Conservation (phyloP, 2,329 filamentous ascomycete species). For the Paecilomyces variotii region DNA sequence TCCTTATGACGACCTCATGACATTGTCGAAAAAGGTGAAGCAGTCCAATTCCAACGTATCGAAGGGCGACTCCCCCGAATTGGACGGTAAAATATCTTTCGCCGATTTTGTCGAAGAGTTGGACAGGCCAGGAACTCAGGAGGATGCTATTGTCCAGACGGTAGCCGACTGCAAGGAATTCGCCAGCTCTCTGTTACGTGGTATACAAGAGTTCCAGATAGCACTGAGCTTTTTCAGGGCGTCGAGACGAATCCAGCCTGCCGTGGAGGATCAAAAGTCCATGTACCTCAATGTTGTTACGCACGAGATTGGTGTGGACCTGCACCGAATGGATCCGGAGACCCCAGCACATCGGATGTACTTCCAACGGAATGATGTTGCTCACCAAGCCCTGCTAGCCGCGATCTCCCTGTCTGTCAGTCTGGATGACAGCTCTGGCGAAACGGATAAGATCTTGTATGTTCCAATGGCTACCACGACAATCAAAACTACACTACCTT, state of each 20-base stretch:
- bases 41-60: slow-evolving; percentile 26
- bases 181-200: slow-evolving; percentile 76
- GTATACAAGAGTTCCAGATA: slow-evolving; percentile 94
- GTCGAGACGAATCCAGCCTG: slow-evolving; percentile 66
- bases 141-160: slow-evolving; percentile 66
- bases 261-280: slow-evolving; percentile 60
- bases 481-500: slow-evolving; percentile 85
- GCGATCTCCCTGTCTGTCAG: slow-evolving; percentile 89
- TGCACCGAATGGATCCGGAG: slow-evolving; percentile 83
- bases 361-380: slow-evolving; percentile 84
- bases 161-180: slow-evolving; percentile 93
- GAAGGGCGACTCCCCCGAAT: slow-evolving; percentile 30
- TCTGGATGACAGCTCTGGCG: slow-evolving; percentile 79
- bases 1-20: slow-evolving; percentile 75
- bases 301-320: slow-evolving; percentile 91
- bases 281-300: slow-evolving; percentile 81
- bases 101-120: slow-evolving; percentile 68
- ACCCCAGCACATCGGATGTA: slow-evolving; percentile 98
- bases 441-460: slow-evolving; percentile 80
- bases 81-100: slow-evolving; percentile 55
- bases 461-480: slow-evolving; percentile 96
- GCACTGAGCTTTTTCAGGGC: slow-evolving; percentile 85
- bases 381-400: slow-evolving; percentile 86
- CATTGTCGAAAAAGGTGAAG: slow-evolving; percentile 28
- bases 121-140: slow-evolving; percentile 57